Percentiles rank a stretch among this genome's conserved stretches.
Evolutionary conservation across 2,329 filamentous ascomycete genomes (phyloP).

Genomic region (Cladosporium sp.): DNA sequence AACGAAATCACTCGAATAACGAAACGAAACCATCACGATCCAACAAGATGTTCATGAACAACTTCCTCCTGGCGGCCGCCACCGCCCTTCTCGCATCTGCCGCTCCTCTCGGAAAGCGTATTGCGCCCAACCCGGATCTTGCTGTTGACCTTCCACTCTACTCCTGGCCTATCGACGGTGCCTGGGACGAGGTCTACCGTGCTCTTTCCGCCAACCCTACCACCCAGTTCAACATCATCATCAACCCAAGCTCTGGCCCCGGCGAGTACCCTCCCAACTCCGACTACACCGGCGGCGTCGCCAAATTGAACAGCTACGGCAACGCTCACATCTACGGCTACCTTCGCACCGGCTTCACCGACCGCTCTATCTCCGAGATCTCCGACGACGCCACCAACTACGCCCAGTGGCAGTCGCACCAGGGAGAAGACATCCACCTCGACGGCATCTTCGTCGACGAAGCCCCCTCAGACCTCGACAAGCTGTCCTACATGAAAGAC

Average conservation of each 20-base stretch:
- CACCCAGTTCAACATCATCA: conserved; percentile 33
- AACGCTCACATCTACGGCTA: conserved; percentile 35
- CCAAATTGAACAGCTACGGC: conserved; percentile 26
- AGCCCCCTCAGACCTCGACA: conserved; percentile 23
- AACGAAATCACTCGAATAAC: background rate
- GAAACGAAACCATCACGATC: background rate
- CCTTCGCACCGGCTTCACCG: conserved; percentile 31
- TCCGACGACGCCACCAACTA: conserved; percentile 26
- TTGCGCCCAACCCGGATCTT: conserved; percentile 18
- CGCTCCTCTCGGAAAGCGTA: conserved; percentile 13
- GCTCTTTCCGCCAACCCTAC: conserved; percentile 28
- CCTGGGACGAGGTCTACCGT: conserved; percentile 30
- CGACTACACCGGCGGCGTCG: conserved; percentile 29
- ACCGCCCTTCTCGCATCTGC: conserved; percentile 9
- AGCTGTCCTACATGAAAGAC: conserved; percentile 18
- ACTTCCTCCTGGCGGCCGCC: conserved; percentile 5
- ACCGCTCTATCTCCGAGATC: conserved; percentile 26
- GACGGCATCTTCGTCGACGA: conserved; percentile 36
- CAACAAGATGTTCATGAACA: conserved; percentile 4
- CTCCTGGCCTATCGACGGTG: conserved; percentile 30
- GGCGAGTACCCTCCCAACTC: conserved; percentile 26
- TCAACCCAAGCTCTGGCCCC: conserved; percentile 34
- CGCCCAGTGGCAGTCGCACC: conserved; percentile 20
- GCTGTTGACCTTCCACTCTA: conserved; percentile 31
- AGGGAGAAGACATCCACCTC: conserved; percentile 26